Conservation (phyloP, 441 rosid genomes). For the Omphalea diandra region DNA sequence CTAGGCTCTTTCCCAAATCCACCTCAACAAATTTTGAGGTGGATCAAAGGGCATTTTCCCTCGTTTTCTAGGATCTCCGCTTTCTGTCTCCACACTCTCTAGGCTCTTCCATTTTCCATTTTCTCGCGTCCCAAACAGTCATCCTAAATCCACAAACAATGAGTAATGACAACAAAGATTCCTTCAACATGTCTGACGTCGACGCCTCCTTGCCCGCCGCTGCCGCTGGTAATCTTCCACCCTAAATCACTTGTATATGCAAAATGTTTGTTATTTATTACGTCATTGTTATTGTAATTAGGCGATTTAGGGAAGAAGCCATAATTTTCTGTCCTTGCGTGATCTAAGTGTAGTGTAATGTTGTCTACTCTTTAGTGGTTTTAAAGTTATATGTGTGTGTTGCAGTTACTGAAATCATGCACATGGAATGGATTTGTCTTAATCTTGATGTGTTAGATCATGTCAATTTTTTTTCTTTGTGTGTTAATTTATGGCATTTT, state of each 20-base stretch:
- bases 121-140: constrained; percentile 16
- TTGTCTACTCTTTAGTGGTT: background rate
- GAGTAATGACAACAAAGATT: constrained; percentile 46
- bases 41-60: constrained; percentile 21
- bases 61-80: constrained; percentile 14
- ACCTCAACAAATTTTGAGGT: no score
- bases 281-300: background rate
- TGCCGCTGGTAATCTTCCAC: constrained; percentile 41
- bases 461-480: background rate
- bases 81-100: no score
- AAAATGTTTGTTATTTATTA: background rate
- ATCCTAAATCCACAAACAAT: constrained; percentile 15
- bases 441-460: no score
- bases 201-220: constrained; percentile 26
- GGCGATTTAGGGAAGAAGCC: background rate
- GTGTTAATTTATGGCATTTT: background rate
- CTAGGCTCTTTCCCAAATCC: no score
- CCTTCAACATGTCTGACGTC: constrained; percentile 54
- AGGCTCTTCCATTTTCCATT: background rate
- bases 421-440: no score
- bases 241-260: background rate
- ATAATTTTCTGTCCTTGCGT: background rate
- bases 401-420: background rate
- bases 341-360: background rate
- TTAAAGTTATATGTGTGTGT: background rate